phyloP scores from a whole-genome alignment of 2,329 filamentous ascomycete genomes.

The Exophiala bonariae region DNA sequence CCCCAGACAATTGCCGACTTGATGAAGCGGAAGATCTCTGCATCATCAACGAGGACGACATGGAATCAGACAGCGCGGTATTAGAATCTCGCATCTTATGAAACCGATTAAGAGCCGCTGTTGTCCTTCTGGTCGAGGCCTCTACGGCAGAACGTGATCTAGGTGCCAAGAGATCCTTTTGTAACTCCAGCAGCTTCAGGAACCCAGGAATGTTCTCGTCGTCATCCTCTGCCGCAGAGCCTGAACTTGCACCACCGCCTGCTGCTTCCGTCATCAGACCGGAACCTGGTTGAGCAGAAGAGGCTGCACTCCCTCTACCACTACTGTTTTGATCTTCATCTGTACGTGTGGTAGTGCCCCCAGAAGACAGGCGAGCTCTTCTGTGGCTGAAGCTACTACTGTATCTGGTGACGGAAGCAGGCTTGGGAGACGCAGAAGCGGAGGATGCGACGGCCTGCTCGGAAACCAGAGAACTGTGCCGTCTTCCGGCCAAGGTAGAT shows the following conservation, averaged over 20 bases:
- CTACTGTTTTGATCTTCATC: conserved; percentile 61
- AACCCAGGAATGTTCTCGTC: conserved; percentile 87
- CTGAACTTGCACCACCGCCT: conserved; percentile 63
- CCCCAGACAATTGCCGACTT: conserved; percentile 69
- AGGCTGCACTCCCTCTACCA: conserved; percentile 51
- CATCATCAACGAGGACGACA: conserved; percentile 84
- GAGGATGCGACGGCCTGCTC: conserved; percentile 66
- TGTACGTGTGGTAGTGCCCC: conserved; percentile 59
- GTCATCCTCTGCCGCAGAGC: conserved; percentile 75
- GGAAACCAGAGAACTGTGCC: conserved; percentile 54
- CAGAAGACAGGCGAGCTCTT: conserved; percentile 73
- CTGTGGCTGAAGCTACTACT: conserved; percentile 94
- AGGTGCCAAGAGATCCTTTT: conserved; percentile 76
- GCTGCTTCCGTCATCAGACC: conserved; percentile 67
- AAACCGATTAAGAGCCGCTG: conserved; percentile 79
- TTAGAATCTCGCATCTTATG: conserved; percentile 88
- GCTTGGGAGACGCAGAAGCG: conserved; percentile 74
- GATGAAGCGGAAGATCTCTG: conserved; percentile 79
- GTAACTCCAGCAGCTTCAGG: conserved; percentile 80
- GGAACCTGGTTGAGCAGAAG: conserved; percentile 69
- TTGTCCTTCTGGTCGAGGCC: conserved; percentile 71
- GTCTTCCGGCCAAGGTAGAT: conserved; percentile 38
- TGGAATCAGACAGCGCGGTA: conserved; percentile 83
- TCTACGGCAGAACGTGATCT: conserved; percentile 61
- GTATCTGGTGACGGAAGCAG: conserved; percentile 75